Evolutionary conservation across 352 stramenopile species (phyloP), one percentile per base, ranked within the genome.

Genomic region (Pythium scleroteichum): DNA sequence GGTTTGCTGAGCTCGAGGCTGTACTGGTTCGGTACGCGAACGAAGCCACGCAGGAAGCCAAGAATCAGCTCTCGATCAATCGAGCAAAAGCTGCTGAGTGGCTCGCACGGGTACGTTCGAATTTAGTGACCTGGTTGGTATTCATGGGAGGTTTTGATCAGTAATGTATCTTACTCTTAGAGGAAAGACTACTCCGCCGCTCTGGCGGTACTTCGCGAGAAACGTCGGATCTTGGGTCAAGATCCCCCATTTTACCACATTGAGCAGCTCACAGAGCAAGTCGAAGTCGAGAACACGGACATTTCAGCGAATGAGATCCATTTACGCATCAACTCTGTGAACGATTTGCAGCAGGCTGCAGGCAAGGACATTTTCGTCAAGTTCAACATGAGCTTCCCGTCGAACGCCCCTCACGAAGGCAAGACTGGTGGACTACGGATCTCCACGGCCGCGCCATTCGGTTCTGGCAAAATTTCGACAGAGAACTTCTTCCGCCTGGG

Each of bases 311-410:
- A 94, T 41, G 68, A 78, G 48, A 69, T 92, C 8, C 62, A 78
- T 35, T 68, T 92, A 2, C 56, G 46, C 5, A 73, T 94, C 24
- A 69, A 73, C 14, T 71, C 71, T 4, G 58, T 91, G 17, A 78
- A 82, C 32, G 71, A 69, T 8, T 54, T 89, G 7, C 45, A 65
- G 13, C 67, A 73, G 24, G 62, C 69, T 16, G 72, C 72, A 1
- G 77, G 72, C 6, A 79, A 76, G 58, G 73, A 86, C 16, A 55
- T 91, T 6, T 81, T 88, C 54, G 76, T 92, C 32, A 89, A 88
- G 52, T 90, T 91, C 32, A 88, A 72, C 22, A 68, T 94, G 16
- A 88, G 79, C 59, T 87, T 94, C 14, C 82, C 85, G 8, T 82
- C 82, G 0, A 41, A 61, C 13, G 52, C 69, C 17, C 75, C 82